Conservation (phyloP, 257 asterid species). For the Pogostemon cablin region DNA sequence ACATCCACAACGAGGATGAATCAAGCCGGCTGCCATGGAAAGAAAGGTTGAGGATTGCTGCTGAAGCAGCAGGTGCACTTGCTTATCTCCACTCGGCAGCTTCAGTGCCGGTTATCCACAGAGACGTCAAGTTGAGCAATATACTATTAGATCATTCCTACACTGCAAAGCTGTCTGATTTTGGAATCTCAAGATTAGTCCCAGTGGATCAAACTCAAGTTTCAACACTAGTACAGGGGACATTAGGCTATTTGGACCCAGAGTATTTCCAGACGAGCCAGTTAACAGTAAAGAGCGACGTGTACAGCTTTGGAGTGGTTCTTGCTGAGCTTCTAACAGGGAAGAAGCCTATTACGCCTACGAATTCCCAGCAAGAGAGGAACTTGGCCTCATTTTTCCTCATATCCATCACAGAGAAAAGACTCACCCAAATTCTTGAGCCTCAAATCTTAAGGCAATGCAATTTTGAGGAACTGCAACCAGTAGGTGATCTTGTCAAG, state of each 20-base stretch:
- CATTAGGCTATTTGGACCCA: constrained; percentile 41
- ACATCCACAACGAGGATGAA: constrained; percentile 28
- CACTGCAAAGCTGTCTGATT: too few species aligned
- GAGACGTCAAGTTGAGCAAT: too few species aligned
- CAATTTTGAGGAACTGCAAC: constrained; percentile 40
- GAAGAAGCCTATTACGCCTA: constrained; percentile 25
- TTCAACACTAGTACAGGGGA: constrained; percentile 39
- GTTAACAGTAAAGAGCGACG: too few species aligned
- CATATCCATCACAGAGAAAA: constrained; percentile 36
- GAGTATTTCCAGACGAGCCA: constrained; percentile 25
- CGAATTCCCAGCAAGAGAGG: constrained; percentile 23
- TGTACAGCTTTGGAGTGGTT: neutral
- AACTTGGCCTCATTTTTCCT: constrained; percentile 45
- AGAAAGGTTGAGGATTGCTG: neutral
- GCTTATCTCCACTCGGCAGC: too few species aligned
- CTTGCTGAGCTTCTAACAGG: constrained; percentile 46
- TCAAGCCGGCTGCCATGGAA: constrained; percentile 34
- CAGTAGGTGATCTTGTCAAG: constrained; percentile 41
- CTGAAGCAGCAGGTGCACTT: too few species aligned
- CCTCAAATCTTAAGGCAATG: constrained; percentile 47
- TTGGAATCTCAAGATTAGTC: too few species aligned
- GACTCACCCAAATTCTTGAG: constrained; percentile 38
- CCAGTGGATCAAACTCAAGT: constrained; percentile 37
- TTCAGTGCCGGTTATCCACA: too few species aligned
- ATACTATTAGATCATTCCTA: too few species aligned